phyloP scores from a whole-genome alignment of 2,329 filamentous ascomycete genomes.

The Simplicillium sp. region DNA sequence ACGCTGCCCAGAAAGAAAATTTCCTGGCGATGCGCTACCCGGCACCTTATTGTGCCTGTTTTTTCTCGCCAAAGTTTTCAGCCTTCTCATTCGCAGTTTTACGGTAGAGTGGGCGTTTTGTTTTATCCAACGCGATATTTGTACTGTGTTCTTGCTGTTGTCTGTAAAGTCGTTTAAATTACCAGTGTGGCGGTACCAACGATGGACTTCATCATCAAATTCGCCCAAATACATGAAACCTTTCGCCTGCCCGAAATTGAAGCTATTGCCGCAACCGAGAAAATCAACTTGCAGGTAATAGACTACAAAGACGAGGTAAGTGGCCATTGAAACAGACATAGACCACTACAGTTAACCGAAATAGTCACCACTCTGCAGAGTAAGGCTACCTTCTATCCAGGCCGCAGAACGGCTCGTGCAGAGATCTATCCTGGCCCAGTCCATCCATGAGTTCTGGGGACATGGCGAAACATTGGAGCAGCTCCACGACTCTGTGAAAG shows the following conservation, averaged over 20 bases:
- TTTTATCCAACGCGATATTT: too few relatives aligned
- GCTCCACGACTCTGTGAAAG: constrained; percentile 57
- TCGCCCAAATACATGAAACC: constrained; percentile 82
- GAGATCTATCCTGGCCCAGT: constrained; percentile 73
- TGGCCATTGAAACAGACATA: constrained; percentile 7
- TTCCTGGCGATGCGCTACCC: too few relatives aligned
- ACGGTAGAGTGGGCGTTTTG: too few relatives aligned
- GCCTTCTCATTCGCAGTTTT: too few relatives aligned
- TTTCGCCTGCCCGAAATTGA: constrained; percentile 81
- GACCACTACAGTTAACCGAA: background rate
- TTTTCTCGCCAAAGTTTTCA: too few relatives aligned
- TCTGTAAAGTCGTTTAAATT: too few relatives aligned
- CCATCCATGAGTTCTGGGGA: constrained; percentile 87
- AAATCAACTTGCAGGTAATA: constrained; percentile 61
- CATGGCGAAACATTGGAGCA: constrained; percentile 54
- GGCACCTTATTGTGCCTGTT: too few relatives aligned
- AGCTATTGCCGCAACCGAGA: constrained; percentile 62
- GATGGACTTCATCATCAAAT: constrained; percentile 79
- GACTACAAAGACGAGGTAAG: constrained; percentile 66
- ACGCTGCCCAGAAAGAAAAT: too few relatives aligned
- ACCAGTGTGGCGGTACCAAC: background rate
- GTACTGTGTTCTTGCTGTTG: too few relatives aligned
- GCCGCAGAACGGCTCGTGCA: constrained; percentile 58
- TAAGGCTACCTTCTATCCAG: constrained; percentile 55
- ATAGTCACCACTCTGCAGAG: constrained; percentile 79